Base-by-base conservation (phyloP, 345 rosid species). In the Populus alba region DNA sequence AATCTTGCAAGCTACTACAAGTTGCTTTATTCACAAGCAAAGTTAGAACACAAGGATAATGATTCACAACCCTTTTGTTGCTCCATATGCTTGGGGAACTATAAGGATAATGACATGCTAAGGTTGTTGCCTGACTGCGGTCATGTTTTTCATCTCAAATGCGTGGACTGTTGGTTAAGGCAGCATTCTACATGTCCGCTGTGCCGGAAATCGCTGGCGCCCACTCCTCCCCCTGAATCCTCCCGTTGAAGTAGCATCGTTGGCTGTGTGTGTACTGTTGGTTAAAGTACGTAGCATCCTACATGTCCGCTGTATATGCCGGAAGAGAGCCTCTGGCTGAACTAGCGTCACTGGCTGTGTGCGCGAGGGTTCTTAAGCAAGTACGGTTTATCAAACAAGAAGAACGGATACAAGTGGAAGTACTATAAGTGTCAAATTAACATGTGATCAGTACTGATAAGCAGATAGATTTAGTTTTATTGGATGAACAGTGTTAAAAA, bases 31-130 rank as follows among this genome's bases (percentile, higher is more conserved):
- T 74, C 80, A 20, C 75, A 85, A 51, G 73, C 61, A 29, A 85
- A 69, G 41, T 35, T 43, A 1, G 53, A 71, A 15, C 45, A 38
- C 71, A 29, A 49, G 25, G 23, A 49, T 20, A 20, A 55, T 8
- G 75, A 18, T 22, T 27, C 81, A 15, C 68, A 51, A 7, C 62
- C 83, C 23, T 70, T 75, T 8, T 67, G 80, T 72, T 86, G 88
- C 75, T 76, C 88, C 18, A 83, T 86, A 39, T 86, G 88, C 63
- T 33, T 86, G 57, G 81, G 80, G 33, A 86, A 83, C 66, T 86
- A 81, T 49, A 68, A 63, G 69, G 81, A 79, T 65, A 68, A 25
- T 33, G 86, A 86, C 73, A 63, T 69, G 55, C 75, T 86, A 55
- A 68, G 84, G 45, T 70, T 78, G 74, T 66, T 86, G n/a, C 88